Conservation (phyloP, 2,329 filamentous ascomycete genomes). For the Penicillium italicum region DNA sequence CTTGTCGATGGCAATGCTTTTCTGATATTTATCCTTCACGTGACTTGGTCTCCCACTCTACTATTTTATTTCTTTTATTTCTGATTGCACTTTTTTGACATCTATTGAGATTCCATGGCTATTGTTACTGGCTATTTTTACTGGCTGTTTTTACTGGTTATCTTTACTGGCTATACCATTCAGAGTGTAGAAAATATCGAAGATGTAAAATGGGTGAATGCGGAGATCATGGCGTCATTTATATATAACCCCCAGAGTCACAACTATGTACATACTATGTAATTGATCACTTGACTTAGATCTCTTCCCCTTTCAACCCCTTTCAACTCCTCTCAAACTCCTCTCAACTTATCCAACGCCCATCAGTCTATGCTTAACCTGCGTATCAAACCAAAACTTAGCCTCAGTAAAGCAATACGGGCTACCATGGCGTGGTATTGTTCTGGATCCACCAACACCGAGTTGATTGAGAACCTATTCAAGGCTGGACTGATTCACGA, state of each 20-base stretch:
- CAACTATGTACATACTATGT: background rate
- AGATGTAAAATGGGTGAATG: background rate
- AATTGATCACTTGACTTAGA: background rate
- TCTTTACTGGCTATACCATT: background rate
- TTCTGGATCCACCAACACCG: slow-evolving; percentile 68
- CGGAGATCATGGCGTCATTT: slow-evolving; percentile 4
- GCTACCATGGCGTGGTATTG: slow-evolving; percentile 82
- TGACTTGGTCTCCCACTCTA: background rate
- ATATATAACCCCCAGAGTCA: background rate
- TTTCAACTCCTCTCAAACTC: no score
- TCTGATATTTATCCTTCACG: background rate
- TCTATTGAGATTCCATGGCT: background rate
- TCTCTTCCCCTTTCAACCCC: no score
- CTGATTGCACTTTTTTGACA: no score
- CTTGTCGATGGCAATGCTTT: background rate
- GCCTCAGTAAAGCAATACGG: slow-evolving; percentile 4
- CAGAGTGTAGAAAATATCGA: no score
- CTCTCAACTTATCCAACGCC: background rate
- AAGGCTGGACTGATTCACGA: slow-evolving; percentile 69
- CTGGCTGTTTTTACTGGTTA: no score
- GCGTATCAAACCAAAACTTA: background rate
- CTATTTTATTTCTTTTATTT: no score
- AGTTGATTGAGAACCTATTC: slow-evolving; percentile 74
- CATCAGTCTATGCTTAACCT: background rate
- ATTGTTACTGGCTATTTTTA: background rate